Base-by-base conservation (phyloP, 495 filamentous ascomycete species). In the Pyrenula aspistea region DNA sequence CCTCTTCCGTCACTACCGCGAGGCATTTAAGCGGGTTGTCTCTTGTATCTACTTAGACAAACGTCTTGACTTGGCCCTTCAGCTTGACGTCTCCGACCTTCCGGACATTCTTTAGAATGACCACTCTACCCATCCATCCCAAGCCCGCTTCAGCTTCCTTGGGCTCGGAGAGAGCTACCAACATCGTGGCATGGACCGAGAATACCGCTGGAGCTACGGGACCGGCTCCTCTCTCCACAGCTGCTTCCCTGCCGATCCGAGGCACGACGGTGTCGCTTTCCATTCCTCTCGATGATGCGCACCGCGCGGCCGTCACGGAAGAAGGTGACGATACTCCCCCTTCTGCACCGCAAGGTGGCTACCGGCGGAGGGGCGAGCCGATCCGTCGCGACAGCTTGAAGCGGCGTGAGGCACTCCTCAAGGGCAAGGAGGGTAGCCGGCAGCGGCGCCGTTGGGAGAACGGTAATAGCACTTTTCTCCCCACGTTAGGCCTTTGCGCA, bases 391-490 rank as follows among this genome's bases (percentile, higher is more conserved):
- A 85, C 59, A 83, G 81, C 60, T 55, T 81, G 58, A 84, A 82
- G 64, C 71, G 82, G 19, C 81, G 92, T 23, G 92, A 96, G 63
- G 83, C 84, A 10, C 62, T 94, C 53, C 72, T 91, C n/a, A 92
- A 88, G 70, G 93, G 92, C 53, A 95, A 91, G 61, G 89, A 95
- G 64, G 93, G 93, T n/a, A 90, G 82, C 58, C 79, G 92, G 49
- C 82, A 91, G 56, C 78, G 93, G 51, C 86, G 89, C 64, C 78
- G 91, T 48, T 96, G 91, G 90, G 93, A 98, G 73, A 98, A 98
- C 68, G 91, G 91, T 95, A 79, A 61, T 74, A 8, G n/a, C 50
- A 4, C 50, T 20, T 67, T 57, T 60, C 56, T 55, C 24, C 36
- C 21, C 42, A 42, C 51, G 25, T 19, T n/a, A n/a, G n/a, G n/a